phyloP scores from a whole-genome alignment of 2,329 filamentous ascomycete species.

The Diaporthe humulicola region DNA sequence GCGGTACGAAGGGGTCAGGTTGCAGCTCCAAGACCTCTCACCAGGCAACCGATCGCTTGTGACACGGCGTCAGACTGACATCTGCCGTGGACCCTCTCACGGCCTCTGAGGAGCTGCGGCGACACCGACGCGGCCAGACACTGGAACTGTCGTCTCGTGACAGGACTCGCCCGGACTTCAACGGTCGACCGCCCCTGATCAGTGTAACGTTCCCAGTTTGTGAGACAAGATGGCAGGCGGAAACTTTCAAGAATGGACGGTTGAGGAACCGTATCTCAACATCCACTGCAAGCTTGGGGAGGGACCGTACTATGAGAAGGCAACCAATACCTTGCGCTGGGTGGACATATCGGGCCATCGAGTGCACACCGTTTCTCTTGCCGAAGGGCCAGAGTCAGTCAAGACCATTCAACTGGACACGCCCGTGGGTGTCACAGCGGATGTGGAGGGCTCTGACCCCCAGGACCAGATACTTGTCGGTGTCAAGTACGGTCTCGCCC shows the following conservation, averaged over 20 bases:
- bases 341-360: slow-evolving; percentile 86
- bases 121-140: slow-evolving; percentile 23
- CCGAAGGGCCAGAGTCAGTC: slow-evolving; percentile 72
- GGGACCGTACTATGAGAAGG: slow-evolving; percentile 79
- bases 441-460: slow-evolving; percentile 77
- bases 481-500: slow-evolving; percentile 85
- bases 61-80: slow-evolving; percentile 40
- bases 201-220: slow-evolving; percentile 1
- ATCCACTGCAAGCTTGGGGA: slow-evolving; percentile 78
- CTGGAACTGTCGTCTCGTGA: slow-evolving; percentile 35
- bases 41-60: slow-evolving; percentile 29
- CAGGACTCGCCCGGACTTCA: slow-evolving; percentile 17
- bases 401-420: slow-evolving; percentile 70
- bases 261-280: slow-evolving; percentile 69
- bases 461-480: slow-evolving; percentile 79
- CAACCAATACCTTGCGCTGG: slow-evolving; percentile 77
- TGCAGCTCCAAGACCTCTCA: slow-evolving; percentile 27
- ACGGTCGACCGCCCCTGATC: background rate
- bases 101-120: slow-evolving; percentile 22
- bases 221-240: slow-evolving; percentile 49
- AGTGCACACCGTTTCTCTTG: slow-evolving; percentile 78
- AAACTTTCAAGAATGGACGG: slow-evolving; percentile 62
- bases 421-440: slow-evolving; percentile 77
- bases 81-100: slow-evolving; percentile 39
- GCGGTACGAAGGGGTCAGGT: slow-evolving; percentile 3